Percentiles rank a stretch among this genome's conserved stretches.
Conservation (phyloP, 768 basidiomycete species). For the Coprinellus aureogranulatus region DNA sequence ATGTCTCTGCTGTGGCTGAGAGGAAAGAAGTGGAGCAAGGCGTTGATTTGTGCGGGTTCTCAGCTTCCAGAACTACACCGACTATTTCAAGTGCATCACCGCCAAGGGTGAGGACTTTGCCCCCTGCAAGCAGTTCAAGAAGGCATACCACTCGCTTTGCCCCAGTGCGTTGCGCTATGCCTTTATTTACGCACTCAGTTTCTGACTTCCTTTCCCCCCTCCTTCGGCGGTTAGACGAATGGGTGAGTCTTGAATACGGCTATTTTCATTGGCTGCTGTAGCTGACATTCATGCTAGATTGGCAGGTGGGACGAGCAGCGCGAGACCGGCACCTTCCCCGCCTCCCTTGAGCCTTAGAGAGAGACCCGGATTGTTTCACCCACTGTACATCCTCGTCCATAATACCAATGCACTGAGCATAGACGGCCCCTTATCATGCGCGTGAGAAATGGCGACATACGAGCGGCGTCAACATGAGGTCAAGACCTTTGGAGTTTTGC, state of each 20-base stretch:
- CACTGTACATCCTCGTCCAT: not conserved
- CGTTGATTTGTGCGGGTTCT: constrained; percentile 2
- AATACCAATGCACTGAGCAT: not conserved
- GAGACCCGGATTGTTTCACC: not conserved
- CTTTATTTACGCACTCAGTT: not conserved
- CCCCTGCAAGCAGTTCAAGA: constrained; percentile 99
- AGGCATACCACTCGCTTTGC: constrained; percentile 93
- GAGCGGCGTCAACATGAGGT: no score
- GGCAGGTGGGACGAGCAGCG: constrained; percentile 92
- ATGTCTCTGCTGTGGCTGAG: constrained; percentile 22
- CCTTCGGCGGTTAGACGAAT: constrained; percentile 64
- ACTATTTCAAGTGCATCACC: constrained; percentile 96
- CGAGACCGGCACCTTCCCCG: constrained; percentile 89
- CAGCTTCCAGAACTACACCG: constrained; percentile 94
- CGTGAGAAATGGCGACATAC: constrained; percentile 18
- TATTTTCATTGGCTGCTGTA: not conserved
- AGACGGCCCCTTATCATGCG: constrained; percentile 2
- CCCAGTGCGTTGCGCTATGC: constrained; percentile 73
- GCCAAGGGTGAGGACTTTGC: constrained; percentile 98
- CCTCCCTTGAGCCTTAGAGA: constrained; percentile 68
- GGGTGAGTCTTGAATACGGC: constrained; percentile 52
- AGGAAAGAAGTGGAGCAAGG: not conserved
- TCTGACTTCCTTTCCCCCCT: not conserved
- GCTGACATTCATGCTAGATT: constrained; percentile 47
- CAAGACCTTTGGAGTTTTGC: no score